Base-by-base conservation (phyloP, 352 stramenopile genomes). In the Phytophthora aleatoria region DNA sequence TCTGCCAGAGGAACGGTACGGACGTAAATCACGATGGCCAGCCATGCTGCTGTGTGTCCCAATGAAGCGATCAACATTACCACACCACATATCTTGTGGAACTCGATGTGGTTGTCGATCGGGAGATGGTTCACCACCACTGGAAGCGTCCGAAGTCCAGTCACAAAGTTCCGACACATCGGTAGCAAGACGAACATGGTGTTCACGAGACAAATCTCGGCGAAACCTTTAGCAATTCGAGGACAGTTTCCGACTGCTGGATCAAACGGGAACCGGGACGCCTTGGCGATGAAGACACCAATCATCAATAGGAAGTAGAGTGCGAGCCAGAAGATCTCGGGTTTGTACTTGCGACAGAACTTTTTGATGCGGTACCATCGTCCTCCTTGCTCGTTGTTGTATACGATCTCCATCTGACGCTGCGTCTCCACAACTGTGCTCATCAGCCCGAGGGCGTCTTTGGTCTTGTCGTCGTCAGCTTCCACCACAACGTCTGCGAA, bases 31-130 rank as follows among this genome's bases (percentile, higher is more conserved):
- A 91, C 69, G 43, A 90, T 87, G 13, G 83, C 68, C 5, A 87
- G 31, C 78, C 81, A 89, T 13, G 76, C 77, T 2, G 54, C 57
- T 1, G 78, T 79, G 71, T 91, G 83, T 1, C 71, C 77, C 13
- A 91, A 43, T 2, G 77, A 78, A 5, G 83, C 79, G 9, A 90
- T 50, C 47, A 92, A 55, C 60, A 90, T 65, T n/a, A 92, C 77
- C n/a, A 85, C 58, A 16, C 84, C 84, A n/a, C 77, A 85, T 66
- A 92, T 75, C 67, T 89, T 90, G 69, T 89, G 81, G 48, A 91
- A 92, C 50, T 84, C 76, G 30, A 90, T 84, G 57, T 89, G 65
- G 33, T 84, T 61, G 57, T 91, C 84, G 31, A 92, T 64, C 3
- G 85, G 85, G 5, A 92, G 57, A 27, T 84, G 61, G 12, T 78